These are phyloP conservation scores for Cubamyces sp. DNA, from an alignment of 768 basidiomycete genomes.

Conservation along the genomic window DNA sequence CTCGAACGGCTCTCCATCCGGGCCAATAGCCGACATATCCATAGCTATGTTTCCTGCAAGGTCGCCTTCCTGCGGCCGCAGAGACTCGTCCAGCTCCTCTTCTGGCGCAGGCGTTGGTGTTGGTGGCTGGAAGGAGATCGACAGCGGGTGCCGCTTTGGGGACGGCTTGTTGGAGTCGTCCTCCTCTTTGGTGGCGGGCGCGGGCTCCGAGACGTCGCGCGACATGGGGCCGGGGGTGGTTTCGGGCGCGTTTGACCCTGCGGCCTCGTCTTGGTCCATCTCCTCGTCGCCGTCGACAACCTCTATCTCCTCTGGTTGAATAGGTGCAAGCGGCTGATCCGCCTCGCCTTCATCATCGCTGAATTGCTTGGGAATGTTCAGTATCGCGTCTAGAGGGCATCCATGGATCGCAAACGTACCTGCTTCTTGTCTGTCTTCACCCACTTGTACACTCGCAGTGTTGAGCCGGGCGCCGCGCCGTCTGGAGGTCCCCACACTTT, in stretches of 20 bases:
- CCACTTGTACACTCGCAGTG: conserved; percentile 75
- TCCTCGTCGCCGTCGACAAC: conserved; percentile 78
- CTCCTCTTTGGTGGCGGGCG: conserved; percentile 43
- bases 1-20: conserved; percentile 66
- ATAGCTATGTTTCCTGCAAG: conserved; percentile 49
- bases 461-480: conserved; percentile 55
- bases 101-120: conserved; percentile 42
- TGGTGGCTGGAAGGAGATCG: conserved; percentile 53
- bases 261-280: conserved; percentile 66
- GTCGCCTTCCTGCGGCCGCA: conserved; percentile 56
- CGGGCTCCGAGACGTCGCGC: conserved; percentile 42
- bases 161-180: conserved; percentile 51
- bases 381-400: neutral
- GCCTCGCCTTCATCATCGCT: conserved; percentile 83
- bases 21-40: conserved; percentile 66
- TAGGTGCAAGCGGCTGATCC: conserved; percentile 79
- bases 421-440: conserved; percentile 79
- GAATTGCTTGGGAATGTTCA: conserved; percentile 63
- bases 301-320: conserved; percentile 78
- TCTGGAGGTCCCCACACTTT: conserved; percentile 71
- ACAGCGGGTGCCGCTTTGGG: conserved; percentile 68
- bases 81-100: conserved; percentile 55
- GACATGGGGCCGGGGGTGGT: conserved; percentile 33
- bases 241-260: conserved; percentile 46
- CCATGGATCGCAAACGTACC: conserved; percentile 41